Evolutionary conservation across 139 green algal genomes (phyloP), one percentile per base, ranked within the genome.

Genomic region (Chlamydomonas applanata): DNA sequence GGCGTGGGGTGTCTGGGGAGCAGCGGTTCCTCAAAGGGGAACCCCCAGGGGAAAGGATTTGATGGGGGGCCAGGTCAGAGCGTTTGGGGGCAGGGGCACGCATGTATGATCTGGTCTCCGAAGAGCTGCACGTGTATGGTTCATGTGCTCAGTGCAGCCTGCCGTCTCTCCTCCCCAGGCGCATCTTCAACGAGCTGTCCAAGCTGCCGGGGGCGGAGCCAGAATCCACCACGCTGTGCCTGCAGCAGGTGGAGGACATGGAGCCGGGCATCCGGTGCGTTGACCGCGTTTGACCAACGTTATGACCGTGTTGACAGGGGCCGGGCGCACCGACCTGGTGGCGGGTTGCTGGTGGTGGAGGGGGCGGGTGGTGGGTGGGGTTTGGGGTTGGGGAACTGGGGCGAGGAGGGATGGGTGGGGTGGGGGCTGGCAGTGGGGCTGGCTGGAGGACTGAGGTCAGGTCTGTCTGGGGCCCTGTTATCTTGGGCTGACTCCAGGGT

Each of bases 221-320:
- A 60, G 92, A 97, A 66, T 72, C 90, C 53, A 84, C 91, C 72
- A 74, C 75, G 24, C 77, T 90, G 60, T 93, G 82, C 72, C 83
- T 90, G 22, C 79, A 92, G 77, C 88, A 92, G 63, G 77, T 93
- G n/a, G 91, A 97, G 69, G 92, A 97, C 71, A 73, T 97, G 53
- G 89, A 95, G 69, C 85, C 92, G 4, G 76, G 78, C 63, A 81
- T 97, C 29, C 83, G 89, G 68, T 75, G 65, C 61, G 69, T 64
- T n/a, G n/a, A n/a, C n/a, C 59, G 40, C 7, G 3, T 57, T 57
- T 57, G 14, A 17, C 17, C 16, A n/a, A n/a, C 17, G 46, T 57
- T n/a, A n/a, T n/a, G n/a, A n/a, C n/a, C n/a, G n/a, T n/a, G n/a
- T n/a, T n/a, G n/a, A n/a, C n/a, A n/a, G n/a, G n/a, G n/a, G n/a